phyloP scores from a whole-genome alignment of 768 basidiomycete genomes.

The Termitomyces sp. region DNA sequence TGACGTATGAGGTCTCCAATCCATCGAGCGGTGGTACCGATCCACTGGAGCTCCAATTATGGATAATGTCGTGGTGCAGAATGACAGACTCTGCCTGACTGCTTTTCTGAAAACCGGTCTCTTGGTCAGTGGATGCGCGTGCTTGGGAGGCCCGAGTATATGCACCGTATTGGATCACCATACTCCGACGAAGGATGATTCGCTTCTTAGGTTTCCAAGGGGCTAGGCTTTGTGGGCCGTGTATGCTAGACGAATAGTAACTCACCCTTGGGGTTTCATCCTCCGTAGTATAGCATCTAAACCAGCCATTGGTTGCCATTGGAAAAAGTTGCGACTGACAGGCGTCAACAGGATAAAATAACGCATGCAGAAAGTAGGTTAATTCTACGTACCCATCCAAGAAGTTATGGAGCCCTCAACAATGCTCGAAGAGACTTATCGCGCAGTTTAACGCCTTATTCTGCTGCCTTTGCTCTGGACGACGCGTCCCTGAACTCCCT shows the following conservation, averaged over 20 bases:
- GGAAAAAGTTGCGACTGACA: slow-evolving; percentile 77
- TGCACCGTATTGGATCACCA: slow-evolving; percentile 71
- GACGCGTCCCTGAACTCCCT: slow-evolving; percentile 87
- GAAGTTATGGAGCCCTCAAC: slow-evolving; percentile 73
- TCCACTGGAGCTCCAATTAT: slow-evolving; percentile 99
- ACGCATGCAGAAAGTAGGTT: not conserved
- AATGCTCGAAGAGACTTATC: slow-evolving; percentile 82
- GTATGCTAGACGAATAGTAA: slow-evolving; percentile 30
- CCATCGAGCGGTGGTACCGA: slow-evolving; percentile 86
- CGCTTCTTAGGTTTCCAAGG: slow-evolving; percentile 50
- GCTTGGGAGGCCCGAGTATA: not conserved
- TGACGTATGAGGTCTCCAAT: slow-evolving; percentile 84
- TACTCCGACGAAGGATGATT: slow-evolving; percentile 79
- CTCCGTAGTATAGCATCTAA: slow-evolving; percentile 48
- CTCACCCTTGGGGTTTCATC: slow-evolving; percentile 28
- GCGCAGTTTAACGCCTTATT: slow-evolving; percentile 71
- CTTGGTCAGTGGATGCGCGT: not conserved
- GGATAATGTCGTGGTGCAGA: slow-evolving; percentile 91
- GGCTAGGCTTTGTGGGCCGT: slow-evolving; percentile 30
- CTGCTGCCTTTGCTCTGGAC: slow-evolving; percentile 71
- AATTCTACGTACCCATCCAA: slow-evolving; percentile 66
- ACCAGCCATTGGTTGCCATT: slow-evolving; percentile 74
- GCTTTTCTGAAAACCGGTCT: slow-evolving; percentile 54
- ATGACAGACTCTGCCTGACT: slow-evolving; percentile 86
- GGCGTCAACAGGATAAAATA: slow-evolving; percentile 1